Conservation (phyloP, 164 flowering plant genomes). For the Akebia trifoliata region DNA sequence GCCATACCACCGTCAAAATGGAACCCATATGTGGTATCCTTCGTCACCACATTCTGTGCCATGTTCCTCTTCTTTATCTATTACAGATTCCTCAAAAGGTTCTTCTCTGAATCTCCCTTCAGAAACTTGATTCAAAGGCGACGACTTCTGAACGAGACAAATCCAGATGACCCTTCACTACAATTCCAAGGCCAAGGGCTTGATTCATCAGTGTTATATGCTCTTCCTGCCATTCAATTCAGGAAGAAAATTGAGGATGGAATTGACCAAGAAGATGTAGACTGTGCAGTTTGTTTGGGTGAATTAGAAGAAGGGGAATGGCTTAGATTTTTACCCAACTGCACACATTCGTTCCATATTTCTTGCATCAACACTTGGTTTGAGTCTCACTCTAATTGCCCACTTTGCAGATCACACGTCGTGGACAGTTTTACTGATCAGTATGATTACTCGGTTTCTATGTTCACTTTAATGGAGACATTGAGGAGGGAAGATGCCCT, state of each 20-base stretch:
- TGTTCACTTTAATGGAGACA: background rate
- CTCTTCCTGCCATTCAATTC: slow-evolving; percentile 39
- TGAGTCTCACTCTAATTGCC: slow-evolving; percentile 31
- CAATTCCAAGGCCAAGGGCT: slow-evolving; percentile 33
- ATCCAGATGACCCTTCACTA: slow-evolving; percentile 23
- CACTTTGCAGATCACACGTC: slow-evolving; percentile 30
- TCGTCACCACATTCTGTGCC: slow-evolving; percentile 23
- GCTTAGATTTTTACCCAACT: slow-evolving; percentile 30
- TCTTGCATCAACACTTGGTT: slow-evolving; percentile 45
- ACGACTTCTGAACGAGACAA: slow-evolving; percentile 22
- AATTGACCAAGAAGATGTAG: slow-evolving; percentile 3
- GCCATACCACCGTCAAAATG: slow-evolving; percentile 10
- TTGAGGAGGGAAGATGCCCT: slow-evolving; percentile 4
- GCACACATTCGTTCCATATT: slow-evolving; percentile 31
- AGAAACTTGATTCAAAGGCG: slow-evolving; percentile 17
- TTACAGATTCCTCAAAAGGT: slow-evolving; percentile 21
- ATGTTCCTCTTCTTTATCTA: slow-evolving; percentile 27
- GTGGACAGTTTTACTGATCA: background rate
- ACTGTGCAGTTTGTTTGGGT: slow-evolving; percentile 37
- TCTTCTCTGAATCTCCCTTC: slow-evolving; percentile 1
- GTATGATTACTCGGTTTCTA: background rate
- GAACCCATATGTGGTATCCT: slow-evolving; percentile 21
- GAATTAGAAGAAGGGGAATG: slow-evolving; percentile 36
- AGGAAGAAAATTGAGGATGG: slow-evolving; percentile 25
- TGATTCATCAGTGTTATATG: slow-evolving; percentile 19